Conservation (phyloP, 768 basidiomycete species). For the Paxillus ammoniavirescens region DNA sequence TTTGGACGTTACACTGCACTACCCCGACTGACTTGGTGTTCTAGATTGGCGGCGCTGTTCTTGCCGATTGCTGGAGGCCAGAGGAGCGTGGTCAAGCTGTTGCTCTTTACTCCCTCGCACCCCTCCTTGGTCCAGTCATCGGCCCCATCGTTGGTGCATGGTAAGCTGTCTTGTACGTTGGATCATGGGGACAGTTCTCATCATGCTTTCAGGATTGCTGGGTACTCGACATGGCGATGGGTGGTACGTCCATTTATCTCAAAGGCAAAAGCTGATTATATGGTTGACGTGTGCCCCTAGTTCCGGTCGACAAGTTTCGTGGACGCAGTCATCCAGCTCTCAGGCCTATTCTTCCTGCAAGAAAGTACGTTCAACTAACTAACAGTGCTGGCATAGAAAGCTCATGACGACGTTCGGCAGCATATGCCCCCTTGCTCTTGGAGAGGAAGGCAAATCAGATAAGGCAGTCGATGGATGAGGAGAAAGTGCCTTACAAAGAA, state of each 20-base stretch:
- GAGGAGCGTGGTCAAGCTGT: conserved; percentile 66
- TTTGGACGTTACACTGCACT: too few relatives aligned
- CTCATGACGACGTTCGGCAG: conserved; percentile 19
- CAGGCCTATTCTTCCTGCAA: conserved; percentile 55
- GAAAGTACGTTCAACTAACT: conserved; percentile 49
- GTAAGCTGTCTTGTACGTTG: conserved; percentile 23
- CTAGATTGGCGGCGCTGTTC: conserved; percentile 63
- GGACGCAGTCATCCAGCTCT: conserved; percentile 50
- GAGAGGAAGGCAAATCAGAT: conserved; percentile 52
- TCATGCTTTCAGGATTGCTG: conserved; percentile 42
- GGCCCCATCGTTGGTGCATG: conserved; percentile 65
- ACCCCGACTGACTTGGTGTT: not conserved
- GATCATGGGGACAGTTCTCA: not conserved
- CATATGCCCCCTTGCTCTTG: conserved; percentile 33
- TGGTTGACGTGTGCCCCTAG: conserved; percentile 23
- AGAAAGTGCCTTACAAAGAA: conserved; percentile 38
- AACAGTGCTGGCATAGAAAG: not conserved
- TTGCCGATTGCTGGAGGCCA: conserved; percentile 57
- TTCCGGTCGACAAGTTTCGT: conserved; percentile 69
- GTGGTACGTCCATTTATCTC: conserved; percentile 41
- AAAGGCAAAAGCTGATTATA: not conserved
- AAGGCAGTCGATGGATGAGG: conserved; percentile 42
- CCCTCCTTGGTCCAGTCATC: conserved; percentile 61
- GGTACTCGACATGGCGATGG: conserved; percentile 70
- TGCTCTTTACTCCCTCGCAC: conserved; percentile 65